Evolutionary conservation across 2,329 filamentous ascomycete species (phyloP).

Genomic region (Beauveria scarabaeidicola): DNA sequence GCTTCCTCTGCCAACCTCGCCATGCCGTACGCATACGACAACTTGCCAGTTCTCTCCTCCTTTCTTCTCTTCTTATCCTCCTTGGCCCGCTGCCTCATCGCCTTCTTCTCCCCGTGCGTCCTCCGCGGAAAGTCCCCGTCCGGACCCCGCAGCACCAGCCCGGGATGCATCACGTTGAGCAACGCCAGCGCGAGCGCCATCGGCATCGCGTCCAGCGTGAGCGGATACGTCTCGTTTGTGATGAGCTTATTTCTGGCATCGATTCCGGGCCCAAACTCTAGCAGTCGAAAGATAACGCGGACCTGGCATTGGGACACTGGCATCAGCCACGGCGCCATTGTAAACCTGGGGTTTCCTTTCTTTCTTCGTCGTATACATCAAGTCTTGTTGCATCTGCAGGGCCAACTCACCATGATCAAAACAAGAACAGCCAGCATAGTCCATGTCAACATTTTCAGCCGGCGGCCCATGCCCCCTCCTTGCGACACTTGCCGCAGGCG

Average conservation of each 20-base stretch:
- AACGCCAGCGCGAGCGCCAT: constrained; percentile 41
- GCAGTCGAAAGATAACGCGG: constrained; percentile 52
- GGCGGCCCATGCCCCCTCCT: constrained; percentile 17
- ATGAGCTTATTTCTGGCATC: constrained; percentile 35
- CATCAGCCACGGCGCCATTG: not conserved
- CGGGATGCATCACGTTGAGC: constrained; percentile 39
- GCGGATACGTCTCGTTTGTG: constrained; percentile 43
- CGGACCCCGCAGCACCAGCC: constrained; percentile 35
- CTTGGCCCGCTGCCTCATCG: constrained; percentile 29
- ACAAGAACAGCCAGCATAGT: constrained; percentile 25
- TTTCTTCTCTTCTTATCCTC: constrained; percentile 18
- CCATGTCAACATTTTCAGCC: constrained; percentile 27
- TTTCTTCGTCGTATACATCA: no score
- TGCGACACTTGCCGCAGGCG: constrained; percentile 18
- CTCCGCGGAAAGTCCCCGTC: constrained; percentile 36
- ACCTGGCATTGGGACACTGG: constrained; percentile 24
- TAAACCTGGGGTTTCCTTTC: no score
- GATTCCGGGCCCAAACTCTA: constrained; percentile 44
- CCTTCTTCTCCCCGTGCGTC: constrained; percentile 36
- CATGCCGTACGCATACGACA: not conserved
- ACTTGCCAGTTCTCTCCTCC: constrained; percentile 16
- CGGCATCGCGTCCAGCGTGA: constrained; percentile 43
- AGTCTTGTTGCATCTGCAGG: no score
- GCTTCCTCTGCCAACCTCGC: not conserved
- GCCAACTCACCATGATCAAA: constrained; percentile 27